These are phyloP conservation scores for Barnettozyma wickerhamii DNA, from an alignment of 805 yeast species.

Conservation along the genomic window DNA sequence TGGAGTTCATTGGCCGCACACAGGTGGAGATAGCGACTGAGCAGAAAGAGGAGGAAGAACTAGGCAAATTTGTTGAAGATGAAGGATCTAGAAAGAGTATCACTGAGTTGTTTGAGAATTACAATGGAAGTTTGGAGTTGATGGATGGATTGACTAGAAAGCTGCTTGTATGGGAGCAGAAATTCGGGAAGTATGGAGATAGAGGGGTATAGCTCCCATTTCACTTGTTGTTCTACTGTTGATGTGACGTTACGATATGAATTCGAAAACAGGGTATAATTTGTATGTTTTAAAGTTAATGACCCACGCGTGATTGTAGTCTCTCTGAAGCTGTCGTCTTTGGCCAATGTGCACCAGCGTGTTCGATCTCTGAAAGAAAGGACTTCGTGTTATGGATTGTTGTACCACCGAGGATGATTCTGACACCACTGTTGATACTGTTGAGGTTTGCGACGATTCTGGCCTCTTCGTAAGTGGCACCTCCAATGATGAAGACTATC, in stretches of 20 bases:
- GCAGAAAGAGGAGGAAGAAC: constrained; percentile 49
- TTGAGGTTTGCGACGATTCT: constrained; percentile 73
- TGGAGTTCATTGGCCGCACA: constrained; percentile 86
- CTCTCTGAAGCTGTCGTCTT: constrained; percentile 12
- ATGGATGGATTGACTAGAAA: constrained; percentile 74
- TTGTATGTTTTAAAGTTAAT: too few species aligned
- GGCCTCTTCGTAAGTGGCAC: constrained; percentile 90
- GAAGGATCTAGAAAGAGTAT: constrained; percentile 34
- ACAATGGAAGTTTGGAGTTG: constrained; percentile 53
- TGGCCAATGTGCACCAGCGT: constrained; percentile 36
- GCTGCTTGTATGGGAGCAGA: constrained; percentile 75
- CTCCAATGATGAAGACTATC: constrained; percentile 77
- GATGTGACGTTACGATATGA: too few species aligned
- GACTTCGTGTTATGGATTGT: constrained; percentile 44
- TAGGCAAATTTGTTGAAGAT: constrained; percentile 44
- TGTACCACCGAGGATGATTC: constrained; percentile 81
- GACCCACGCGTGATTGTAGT: constrained; percentile 11
- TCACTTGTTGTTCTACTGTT: too few species aligned
- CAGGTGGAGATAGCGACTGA: constrained; percentile 80
- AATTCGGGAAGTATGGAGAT: constrained; percentile 37
- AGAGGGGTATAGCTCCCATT: constrained; percentile 7
- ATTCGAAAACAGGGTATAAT: neutral
- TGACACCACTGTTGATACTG: constrained; percentile 45
- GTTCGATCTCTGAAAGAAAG: constrained; percentile 30
- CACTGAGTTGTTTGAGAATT: constrained; percentile 42